phyloP scores from a whole-genome alignment of 805 yeast species.

The Candida stauntonica region DNA sequence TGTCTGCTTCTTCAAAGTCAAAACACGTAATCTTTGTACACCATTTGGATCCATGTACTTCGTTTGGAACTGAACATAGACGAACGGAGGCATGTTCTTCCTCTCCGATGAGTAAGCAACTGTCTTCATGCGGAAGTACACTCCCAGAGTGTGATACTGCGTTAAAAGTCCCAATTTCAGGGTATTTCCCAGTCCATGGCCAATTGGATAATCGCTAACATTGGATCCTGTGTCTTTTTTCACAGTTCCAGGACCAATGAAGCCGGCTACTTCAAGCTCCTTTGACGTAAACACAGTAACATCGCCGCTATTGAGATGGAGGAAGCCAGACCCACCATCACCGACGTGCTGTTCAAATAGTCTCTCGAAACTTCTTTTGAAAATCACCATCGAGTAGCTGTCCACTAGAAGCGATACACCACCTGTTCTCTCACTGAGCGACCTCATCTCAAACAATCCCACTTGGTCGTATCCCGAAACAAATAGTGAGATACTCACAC shows the following conservation, averaged over 20 bases:
- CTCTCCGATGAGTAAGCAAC: conserved; percentile 30
- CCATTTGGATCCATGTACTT: conserved; percentile 89
- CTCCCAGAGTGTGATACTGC: conserved; percentile 82
- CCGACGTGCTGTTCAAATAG: conserved; percentile 77
- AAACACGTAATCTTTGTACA: conserved; percentile 74
- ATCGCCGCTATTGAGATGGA: conserved; percentile 30
- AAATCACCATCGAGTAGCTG: conserved; percentile 89
- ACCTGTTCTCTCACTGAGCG: conserved; percentile 76
- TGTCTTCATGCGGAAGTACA: conserved; percentile 72
- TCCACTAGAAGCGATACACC: conserved; percentile 82
- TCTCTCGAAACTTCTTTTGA: conserved; percentile 81
- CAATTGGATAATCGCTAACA: conserved; percentile 87
- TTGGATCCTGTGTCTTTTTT: conserved; percentile 60
- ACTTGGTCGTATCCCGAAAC: conserved; percentile 93
- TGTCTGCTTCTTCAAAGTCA: conserved; percentile 62
- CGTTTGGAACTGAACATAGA: conserved; percentile 76
- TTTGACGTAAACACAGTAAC: conserved; percentile 45
- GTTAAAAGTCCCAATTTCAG: conserved; percentile 77
- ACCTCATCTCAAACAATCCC: conserved; percentile 88
- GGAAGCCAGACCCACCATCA: conserved; percentile 48
- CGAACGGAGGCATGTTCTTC: conserved; percentile 28
- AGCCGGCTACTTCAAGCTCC: conserved; percentile 80
- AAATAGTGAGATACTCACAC: conserved; percentile 33
- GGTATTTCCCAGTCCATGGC: conserved; percentile 66
- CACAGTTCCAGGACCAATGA: conserved; percentile 64